phyloP scores from a whole-genome alignment of 2,329 filamentous ascomycete genomes.

The Eurotiales sp. region DNA sequence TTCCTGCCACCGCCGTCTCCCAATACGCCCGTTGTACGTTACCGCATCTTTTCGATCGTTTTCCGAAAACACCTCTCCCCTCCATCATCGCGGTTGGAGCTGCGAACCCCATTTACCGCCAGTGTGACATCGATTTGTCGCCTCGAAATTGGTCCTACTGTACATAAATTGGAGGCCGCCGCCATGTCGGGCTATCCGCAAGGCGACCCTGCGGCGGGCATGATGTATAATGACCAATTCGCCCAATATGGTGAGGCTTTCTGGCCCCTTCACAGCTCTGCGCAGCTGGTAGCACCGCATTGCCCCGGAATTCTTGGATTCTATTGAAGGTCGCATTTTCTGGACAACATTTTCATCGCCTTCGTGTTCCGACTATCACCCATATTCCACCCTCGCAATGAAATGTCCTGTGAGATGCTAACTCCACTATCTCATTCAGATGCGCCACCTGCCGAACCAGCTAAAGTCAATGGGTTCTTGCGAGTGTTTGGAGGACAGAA shows the following conservation, averaged over 20 bases:
- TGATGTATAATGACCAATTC: constrained; percentile 4
- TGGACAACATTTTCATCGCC: no score
- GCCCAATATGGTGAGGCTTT: constrained; percentile 4
- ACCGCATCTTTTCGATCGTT: no score
- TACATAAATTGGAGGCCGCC: background rate
- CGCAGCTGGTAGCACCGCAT: background rate
- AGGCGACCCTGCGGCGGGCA: background rate
- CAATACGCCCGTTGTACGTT: no score
- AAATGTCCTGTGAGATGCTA: background rate
- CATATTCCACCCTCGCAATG: no score
- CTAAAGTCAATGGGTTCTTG: constrained; percentile 54
- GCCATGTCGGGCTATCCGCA: constrained; percentile 7
- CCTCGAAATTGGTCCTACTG: no score
- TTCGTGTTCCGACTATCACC: no score
- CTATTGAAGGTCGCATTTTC: no score
- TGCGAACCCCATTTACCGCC: background rate
- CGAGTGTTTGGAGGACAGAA: constrained; percentile 62
- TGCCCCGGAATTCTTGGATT: background rate
- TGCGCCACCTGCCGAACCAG: constrained; percentile 4
- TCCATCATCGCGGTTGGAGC: background rate
- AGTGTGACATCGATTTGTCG: background rate
- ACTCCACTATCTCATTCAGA: background rate
- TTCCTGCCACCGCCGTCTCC: no score
- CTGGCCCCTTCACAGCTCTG: background rate
- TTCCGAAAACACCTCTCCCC: no score